Conservation (phyloP, 2,329 filamentous ascomycete genomes). For the Neospermospora avenae region DNA sequence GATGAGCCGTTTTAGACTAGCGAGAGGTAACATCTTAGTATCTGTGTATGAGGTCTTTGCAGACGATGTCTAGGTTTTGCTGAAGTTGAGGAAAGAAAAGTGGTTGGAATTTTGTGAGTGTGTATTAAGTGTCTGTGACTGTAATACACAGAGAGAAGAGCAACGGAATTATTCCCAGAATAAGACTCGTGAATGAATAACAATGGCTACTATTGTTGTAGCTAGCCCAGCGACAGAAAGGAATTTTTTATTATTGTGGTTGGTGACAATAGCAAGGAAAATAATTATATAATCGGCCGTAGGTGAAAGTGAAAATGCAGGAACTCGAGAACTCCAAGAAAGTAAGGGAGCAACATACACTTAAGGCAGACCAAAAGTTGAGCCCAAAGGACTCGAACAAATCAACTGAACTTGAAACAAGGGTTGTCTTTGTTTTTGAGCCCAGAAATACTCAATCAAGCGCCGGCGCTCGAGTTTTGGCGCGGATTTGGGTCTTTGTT, state of each 20-base stretch:
- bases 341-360: slow-evolving; percentile 22
- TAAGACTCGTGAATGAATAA: slow-evolving; percentile 21
- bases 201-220: slow-evolving; percentile 18
- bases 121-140: slow-evolving; percentile 15
- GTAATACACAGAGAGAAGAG: background rate
- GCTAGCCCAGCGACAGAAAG: slow-evolving; percentile 1
- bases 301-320: slow-evolving; percentile 16
- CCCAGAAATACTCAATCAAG: slow-evolving; percentile 20
- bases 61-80: slow-evolving; percentile 4
- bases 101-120: background rate
- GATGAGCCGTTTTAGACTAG: slow-evolving; percentile 32
- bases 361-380: slow-evolving; percentile 20
- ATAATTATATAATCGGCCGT: slow-evolving; percentile 6
- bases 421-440: slow-evolving; percentile 28
- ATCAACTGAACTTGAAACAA: slow-evolving; percentile 24
- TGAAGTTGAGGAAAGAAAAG: background rate
- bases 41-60: slow-evolving; percentile 18
- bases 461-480: slow-evolving; percentile 15
- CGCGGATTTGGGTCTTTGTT: slow-evolving; percentile 30
- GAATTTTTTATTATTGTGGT: slow-evolving; percentile 22
- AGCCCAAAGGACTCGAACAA: slow-evolving; percentile 17
- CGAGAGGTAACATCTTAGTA: slow-evolving; percentile 35
- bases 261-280: slow-evolving; percentile 24
- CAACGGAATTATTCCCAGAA: slow-evolving; percentile 18
- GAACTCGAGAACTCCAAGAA: slow-evolving; percentile 8